phyloP scores from a whole-genome alignment of 75 land plant genomes.

The Larix kaempferi region DNA sequence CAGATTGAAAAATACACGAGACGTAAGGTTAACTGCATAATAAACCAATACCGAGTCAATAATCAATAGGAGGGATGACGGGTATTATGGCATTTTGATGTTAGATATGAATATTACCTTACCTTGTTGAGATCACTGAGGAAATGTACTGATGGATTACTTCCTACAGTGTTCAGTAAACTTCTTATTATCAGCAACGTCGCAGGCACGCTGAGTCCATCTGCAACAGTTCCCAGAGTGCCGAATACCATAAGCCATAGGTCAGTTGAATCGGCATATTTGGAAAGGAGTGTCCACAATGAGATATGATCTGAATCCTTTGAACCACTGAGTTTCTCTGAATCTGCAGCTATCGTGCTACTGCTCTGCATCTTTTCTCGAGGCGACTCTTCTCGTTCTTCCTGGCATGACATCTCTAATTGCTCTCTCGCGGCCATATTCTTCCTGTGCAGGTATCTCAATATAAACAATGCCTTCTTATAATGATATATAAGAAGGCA shows the following conservation, averaged over 20 bases:
- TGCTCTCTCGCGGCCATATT: too few species aligned
- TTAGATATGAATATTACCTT: too few species aligned
- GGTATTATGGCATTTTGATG: not conserved
- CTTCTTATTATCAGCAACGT: constrained; percentile 24
- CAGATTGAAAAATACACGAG: constrained; percentile 34
- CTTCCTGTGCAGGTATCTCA: too few species aligned
- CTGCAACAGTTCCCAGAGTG: constrained; percentile 52
- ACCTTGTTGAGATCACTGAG: too few species aligned
- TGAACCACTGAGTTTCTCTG: not conserved
- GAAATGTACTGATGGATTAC: not conserved
- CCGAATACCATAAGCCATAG: constrained; percentile 54
- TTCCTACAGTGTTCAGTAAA: constrained; percentile 52
- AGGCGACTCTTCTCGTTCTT: too few species aligned
- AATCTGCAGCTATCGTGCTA: too few species aligned
- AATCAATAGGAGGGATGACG: not conserved
- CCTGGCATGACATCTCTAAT: too few species aligned
- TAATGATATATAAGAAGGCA: too few species aligned
- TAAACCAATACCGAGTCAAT: not conserved
- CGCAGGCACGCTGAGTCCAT: constrained; percentile 50
- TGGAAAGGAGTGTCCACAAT: constrained; percentile 26
- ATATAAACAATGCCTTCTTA: too few species aligned
- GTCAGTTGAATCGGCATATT: constrained; percentile 53
- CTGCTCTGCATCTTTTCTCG: too few species aligned
- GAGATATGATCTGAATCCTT: not conserved
- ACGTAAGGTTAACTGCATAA: constrained; percentile 26